These are phyloP conservation scores for Trichoderma oligosporum DNA, from an alignment of 2,329 filamentous ascomycete species.

Conservation along the genomic window DNA sequence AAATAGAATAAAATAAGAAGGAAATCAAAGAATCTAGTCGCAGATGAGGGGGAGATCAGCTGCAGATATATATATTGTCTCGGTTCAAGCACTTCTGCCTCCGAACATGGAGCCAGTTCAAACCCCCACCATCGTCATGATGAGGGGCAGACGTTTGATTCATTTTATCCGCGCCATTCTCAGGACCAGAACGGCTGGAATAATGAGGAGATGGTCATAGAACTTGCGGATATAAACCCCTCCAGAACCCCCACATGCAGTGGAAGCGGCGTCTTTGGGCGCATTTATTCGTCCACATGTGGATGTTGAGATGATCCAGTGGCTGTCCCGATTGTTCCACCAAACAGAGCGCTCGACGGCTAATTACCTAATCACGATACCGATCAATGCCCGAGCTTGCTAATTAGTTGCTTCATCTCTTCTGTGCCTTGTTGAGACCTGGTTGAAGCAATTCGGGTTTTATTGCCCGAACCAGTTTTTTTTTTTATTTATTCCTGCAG, in stretches of 20 bases:
- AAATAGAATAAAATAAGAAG: background rate
- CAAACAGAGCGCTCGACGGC: conserved; percentile 14
- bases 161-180: conserved; percentile 16
- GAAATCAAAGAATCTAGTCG: background rate
- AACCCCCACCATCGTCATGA: conserved; percentile 11
- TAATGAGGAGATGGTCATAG: background rate
- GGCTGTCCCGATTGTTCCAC: conserved; percentile 17
- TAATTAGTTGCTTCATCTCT: background rate
- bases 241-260: conserved; percentile 3
- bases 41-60: background rate
- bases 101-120: background rate
- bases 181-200: background rate
- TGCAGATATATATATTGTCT: background rate
- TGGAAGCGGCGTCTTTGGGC: background rate
- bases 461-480: background rate
- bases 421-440: background rate
- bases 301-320: conserved; percentile 2
- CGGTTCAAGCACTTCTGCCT: background rate
- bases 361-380: conserved; percentile 1
- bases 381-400: too few relatives aligned
- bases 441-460: conserved; percentile 1
- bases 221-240: background rate
- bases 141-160: conserved; percentile 10
- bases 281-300: background rate
- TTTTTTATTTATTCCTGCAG: too few relatives aligned